Percentiles rank a stretch among this genome's conserved stretches.
Evolutionary conservation across 306 rosid species (phyloP).

Genomic region (Aeschynomene evenia): DNA sequence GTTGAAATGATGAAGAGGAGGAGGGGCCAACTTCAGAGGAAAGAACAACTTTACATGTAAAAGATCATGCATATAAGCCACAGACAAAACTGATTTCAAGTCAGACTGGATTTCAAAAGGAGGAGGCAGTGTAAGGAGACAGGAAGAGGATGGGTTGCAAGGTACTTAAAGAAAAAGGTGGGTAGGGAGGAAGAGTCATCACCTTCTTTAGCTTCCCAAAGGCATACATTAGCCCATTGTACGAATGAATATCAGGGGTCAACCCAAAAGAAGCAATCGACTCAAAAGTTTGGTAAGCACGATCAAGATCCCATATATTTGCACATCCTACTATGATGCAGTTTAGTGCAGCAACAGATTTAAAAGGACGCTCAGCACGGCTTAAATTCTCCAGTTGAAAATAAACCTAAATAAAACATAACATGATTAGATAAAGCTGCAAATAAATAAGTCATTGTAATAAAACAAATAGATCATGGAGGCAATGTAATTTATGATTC

Average conservation of each 20-base stretch:
- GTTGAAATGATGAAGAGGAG: not conserved
- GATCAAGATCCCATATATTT: slow-evolving; percentile 93
- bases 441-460: slow-evolving; percentile 11
- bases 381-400: slow-evolving; percentile 88
- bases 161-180: slow-evolving; percentile 5
- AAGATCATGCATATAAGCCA: not conserved
- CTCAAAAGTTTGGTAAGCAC: slow-evolving; percentile 97
- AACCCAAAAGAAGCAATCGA: slow-evolving; percentile 79
- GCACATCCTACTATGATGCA: slow-evolving; percentile 89
- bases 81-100: slow-evolving; percentile 14
- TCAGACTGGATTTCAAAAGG: not conserved
- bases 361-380: slow-evolving; percentile 72
- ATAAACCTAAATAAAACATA: slow-evolving; percentile 63
- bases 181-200: slow-evolving; percentile 6
- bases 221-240: slow-evolving; percentile 77
- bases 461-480: not conserved
- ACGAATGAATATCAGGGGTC: slow-evolving; percentile 88
- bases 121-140: not conserved
- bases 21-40: not conserved
- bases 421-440: slow-evolving; percentile 28
- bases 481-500: slow-evolving; percentile 15
- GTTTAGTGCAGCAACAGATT: slow-evolving; percentile 86
- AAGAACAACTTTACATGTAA: not conserved
- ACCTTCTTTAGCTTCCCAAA: slow-evolving; percentile 95
- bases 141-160: not conserved